Percentiles rank a stretch among this genome's conserved stretches.
These are phyloP conservation scores for Groenewaldozyma tartarivorans DNA, from an alignment of 805 yeast species.

Conservation along the genomic window DNA sequence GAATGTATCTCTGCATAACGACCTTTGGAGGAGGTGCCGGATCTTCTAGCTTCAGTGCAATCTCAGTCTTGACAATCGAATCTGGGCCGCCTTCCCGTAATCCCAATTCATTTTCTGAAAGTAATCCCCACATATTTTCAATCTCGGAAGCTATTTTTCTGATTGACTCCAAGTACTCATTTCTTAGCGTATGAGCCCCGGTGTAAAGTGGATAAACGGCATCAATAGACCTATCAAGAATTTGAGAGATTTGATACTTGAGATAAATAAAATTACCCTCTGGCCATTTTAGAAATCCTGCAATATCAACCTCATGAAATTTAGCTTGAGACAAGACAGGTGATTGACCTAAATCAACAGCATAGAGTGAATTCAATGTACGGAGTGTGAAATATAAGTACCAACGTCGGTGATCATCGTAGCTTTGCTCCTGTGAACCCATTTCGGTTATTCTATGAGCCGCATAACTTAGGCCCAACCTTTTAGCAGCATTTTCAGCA, in stretches of 20 bases:
- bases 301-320: conserved; percentile 3
- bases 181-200: background rate
- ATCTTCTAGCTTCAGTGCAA: conserved; percentile 5
- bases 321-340: too few relatives aligned
- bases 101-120: conserved; percentile 1
- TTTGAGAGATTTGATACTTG: conserved; percentile 4
- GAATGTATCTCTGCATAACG: conserved; percentile 8
- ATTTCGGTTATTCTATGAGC: conserved; percentile 4
- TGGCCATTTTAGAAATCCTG: conserved; percentile 2
- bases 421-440: too few relatives aligned
- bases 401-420: conserved; percentile 1
- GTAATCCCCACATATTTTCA: conserved; percentile 1
- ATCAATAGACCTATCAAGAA: conserved; percentile 3
- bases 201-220: conserved; percentile 5
- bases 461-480: conserved; percentile 11
- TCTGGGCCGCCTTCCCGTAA: conserved; percentile 5
- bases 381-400: conserved; percentile 3
- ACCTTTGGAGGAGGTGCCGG: conserved; percentile 6
- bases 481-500: conserved; percentile 9
- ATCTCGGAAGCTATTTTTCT: too few relatives aligned
- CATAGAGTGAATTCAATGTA: conserved; percentile 6
- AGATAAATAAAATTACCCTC: conserved; percentile 7
- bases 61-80: conserved; percentile 3
- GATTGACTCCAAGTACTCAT: background rate
- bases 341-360: conserved; percentile 9